Evolutionary conservation across 2,329 filamentous ascomycete genomes (phyloP), one percentile per base, ranked within the genome.

Genomic region (Ophiostoma ips): DNA sequence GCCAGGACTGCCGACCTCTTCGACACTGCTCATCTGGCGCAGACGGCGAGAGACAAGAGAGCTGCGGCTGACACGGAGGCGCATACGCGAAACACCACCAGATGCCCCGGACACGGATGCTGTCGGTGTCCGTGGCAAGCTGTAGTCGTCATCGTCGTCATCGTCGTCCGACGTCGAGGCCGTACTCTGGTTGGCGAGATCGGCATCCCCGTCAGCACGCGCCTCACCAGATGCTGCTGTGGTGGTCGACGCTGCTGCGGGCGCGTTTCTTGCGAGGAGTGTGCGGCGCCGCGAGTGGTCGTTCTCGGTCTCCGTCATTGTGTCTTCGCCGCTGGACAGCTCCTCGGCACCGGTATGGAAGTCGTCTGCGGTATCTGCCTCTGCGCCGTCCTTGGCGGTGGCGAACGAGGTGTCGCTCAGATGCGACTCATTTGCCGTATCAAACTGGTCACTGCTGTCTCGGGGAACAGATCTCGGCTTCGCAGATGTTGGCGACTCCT

Each of bases 301-400:
- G 50, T 52, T 50, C 63, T 95, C 90, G 1, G 89, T 96, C 66
- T 95, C 90, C 1, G 88, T 94, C 45, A 84, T 71, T 3, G 67
- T 72, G 57, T 88, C 84, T 54, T 87, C 87, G 51, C 79, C 84
- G 60, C 75, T 50, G 5, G 51, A 75, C 48, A 80, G 66, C 19
- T 87, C 84, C 58, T 96, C 92, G 15, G 81, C 78, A n/a, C 86
- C 88, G 4, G 90, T 95, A 63, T 94, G 85, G 77, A 96, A 96
- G 55, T 87, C 87, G 58, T 96, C 90, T 11, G 88, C 94, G 66
- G 94, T 89, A 0, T 87, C 95, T 12, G 72, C 77, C 0, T 87
- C 95, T 12, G 72, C 77, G 28, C 80, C 79, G 65, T 95, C 90
- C 59, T 94, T 86, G 21, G 77, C 78, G 1, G 77, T 81, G 60